Evolutionary conservation across 2,329 filamentous ascomycete species (phyloP).

Genomic region (Colletotrichum sp.): DNA sequence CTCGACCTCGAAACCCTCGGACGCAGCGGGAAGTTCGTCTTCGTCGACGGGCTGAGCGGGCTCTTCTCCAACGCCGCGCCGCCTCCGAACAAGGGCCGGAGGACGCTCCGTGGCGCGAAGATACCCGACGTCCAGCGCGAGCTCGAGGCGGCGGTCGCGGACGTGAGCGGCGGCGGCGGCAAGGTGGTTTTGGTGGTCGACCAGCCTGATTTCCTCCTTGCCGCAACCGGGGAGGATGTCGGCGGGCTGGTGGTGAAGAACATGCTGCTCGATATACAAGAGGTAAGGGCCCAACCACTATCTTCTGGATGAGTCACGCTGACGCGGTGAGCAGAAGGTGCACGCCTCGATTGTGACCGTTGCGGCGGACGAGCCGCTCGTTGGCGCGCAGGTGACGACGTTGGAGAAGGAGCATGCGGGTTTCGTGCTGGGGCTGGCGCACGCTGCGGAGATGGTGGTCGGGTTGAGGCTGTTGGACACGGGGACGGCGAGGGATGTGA

Average conservation of each 20-base stretch:
- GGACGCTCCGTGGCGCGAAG: slow-evolving; percentile 33
- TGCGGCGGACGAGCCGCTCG: slow-evolving; percentile 76
- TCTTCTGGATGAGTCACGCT: not conserved
- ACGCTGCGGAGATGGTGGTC: slow-evolving; percentile 75
- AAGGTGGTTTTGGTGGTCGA: slow-evolving; percentile 69
- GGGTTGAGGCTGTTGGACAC: slow-evolving; percentile 81
- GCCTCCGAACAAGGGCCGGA: slow-evolving; percentile 10
- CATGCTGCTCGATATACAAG: slow-evolving; percentile 63
- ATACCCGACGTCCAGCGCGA: slow-evolving; percentile 41
- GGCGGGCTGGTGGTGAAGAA: slow-evolving; percentile 55
- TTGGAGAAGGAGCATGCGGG: slow-evolving; percentile 75
- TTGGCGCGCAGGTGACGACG: slow-evolving; percentile 64
- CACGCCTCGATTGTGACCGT: slow-evolving; percentile 71
- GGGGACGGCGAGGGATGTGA: slow-evolving; percentile 88
- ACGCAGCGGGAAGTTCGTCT: slow-evolving; percentile 67
- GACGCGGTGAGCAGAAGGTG: slow-evolving; percentile 50
- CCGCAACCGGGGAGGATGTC: slow-evolving; percentile 54
- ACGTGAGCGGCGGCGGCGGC: slow-evolving; percentile 41
- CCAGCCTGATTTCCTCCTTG: slow-evolving; percentile 69
- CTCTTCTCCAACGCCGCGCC: slow-evolving; percentile 46
- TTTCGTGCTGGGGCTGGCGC: slow-evolving; percentile 75
- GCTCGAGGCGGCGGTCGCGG: slow-evolving; percentile 44
- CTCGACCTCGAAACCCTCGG: slow-evolving; percentile 70
- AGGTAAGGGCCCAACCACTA: slow-evolving; percentile 48
- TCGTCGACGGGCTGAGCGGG: slow-evolving; percentile 75